A percentile compares a stretch with the other conserved stretches of the same genome.
These are phyloP conservation scores for Oryza brachyantha DNA, from an alignment of 176 grass and related monocot genomes.

Conservation along the genomic window DNA sequence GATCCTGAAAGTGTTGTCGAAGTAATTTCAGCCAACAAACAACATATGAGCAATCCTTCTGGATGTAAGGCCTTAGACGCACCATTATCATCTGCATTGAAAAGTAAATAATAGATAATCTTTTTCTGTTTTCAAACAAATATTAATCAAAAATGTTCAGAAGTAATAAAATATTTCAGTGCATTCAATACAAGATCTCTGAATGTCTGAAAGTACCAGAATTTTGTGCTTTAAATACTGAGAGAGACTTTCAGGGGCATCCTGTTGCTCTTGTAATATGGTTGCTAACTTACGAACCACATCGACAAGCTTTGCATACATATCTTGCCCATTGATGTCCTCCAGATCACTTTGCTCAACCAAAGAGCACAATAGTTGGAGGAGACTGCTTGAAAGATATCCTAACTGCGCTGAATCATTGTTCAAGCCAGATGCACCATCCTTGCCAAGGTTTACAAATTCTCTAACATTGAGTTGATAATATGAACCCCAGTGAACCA, in stretches of 20 bases:
- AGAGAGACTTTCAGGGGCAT: constrained; percentile 36
- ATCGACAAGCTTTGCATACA: constrained; percentile 49
- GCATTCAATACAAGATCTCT: constrained; percentile 7
- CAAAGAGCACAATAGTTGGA: constrained; percentile 83
- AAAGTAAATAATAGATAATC: too few species aligned
- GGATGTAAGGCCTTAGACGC: constrained; percentile 46
- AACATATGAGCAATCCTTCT: constrained; percentile 48
- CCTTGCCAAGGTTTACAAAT: constrained; percentile 4
- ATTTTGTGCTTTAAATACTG: constrained; percentile 74
- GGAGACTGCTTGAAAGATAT: constrained; percentile 57
- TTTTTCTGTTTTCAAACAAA: background rate
- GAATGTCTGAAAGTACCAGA: constrained; percentile 42
- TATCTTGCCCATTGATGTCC: constrained; percentile 28
- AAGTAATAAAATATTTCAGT: constrained; percentile 5
- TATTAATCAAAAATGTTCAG: background rate
- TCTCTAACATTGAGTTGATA: constrained; percentile 32
- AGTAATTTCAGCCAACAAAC: constrained; percentile 63
- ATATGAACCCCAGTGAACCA: constrained; percentile 50
- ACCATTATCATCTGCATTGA: constrained; percentile 78
- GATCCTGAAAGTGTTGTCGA: constrained; percentile 58
- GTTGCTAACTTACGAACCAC: constrained; percentile 54
- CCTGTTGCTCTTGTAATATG: constrained; percentile 43
- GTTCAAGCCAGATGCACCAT: constrained; percentile 14
- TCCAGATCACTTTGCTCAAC: constrained; percentile 51
- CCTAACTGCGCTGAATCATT: constrained; percentile 24